Evolutionary conservation across 1,284 basidiomycete species (phyloP), one percentile per base, ranked within the genome.

Genomic region (Sanghuangporus weigelae): DNA sequence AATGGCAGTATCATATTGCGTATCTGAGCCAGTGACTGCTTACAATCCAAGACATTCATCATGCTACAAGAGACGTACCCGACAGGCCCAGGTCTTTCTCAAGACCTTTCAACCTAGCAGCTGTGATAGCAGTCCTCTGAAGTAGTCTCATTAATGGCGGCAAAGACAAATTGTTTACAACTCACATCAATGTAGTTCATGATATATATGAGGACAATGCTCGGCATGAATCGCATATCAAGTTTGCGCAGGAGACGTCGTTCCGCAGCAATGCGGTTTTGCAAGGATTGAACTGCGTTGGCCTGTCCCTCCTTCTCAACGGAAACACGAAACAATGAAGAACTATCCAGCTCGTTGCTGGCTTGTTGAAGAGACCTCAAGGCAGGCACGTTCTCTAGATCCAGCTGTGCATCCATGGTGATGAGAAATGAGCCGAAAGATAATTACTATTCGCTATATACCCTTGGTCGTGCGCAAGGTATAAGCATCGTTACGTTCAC

Each of bases 151-250:
- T 19, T 14, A 48, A 5, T 70, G 67, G 4, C 6, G 11, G 7
- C 12, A 12, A 5, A 12, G 0, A 12, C n/a, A 42, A 12, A 11
- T 2, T n/a, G 40, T n/a, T 5, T 48, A 46, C 12, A 16, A 74
- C 80, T 62, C 63, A 87, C 86, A 69, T 87, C 85, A 58, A 88
- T 86, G 67, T 86, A 87, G 68, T 89, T 89, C 83, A 88, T 82
- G 62, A 89, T 78, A 68, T 79, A 87, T 61, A 89, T 84, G 38
- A 85, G 50, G 50, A 84, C 78, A 60, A 89, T 82, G 0, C 82
- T 84, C 0, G 86, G 85, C 65, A 89, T 70, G 0, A 89, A 72
- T 48, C 87, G 76, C 62, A 73, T 73, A 67, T 89, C 87, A 48
- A 89, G 76, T 68, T 79, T 84, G 46, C 83, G 77, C n/a, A 84